Evolutionary conservation across 306 rosid species (phyloP), one percentile per base, ranked within the genome.

Genomic region (Myrica gale): DNA sequence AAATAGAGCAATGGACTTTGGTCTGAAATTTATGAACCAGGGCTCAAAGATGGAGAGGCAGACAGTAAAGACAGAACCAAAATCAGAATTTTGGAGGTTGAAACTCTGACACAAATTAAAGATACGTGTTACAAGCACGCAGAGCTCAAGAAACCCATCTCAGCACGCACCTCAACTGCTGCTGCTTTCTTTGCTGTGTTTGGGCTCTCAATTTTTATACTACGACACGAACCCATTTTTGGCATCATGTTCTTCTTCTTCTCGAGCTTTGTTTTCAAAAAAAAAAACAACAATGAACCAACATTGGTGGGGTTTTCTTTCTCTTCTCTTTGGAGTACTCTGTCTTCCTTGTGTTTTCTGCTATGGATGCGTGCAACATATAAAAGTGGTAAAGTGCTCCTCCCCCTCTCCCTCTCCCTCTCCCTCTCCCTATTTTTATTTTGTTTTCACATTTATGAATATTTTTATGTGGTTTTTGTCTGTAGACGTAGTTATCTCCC

Each of bases 361-460:
- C 82, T 78, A 85, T 88, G 90, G 93, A 90, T 91, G 93, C 96
- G 93, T 91, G 97, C 97, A 89, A 86, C 88, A 90, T 88, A 90
- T 90, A 90, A 91, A 91, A 93, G 92, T 91, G 89, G 96, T 87
- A 91, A 91, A 94, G 98, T 88, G 87, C 80, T 60, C 81, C 80
- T 82, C 60, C 70, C 21, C 84, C 77, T 26, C 44, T 72, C 44
- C 47, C 69, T 65, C 69, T 76, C 74, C 43, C 74, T 42, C 68
- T 46, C 21, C 70, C 50, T 43, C 54, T 13, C 4, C 42, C 37
- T 60, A 56, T 78, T 45, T 15, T 37, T 39, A 16, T 62, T 54
- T 57, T 68, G 5, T 57, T 26, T 72, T 52, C 68, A 46, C 4
- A 5, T 8, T 26, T 56, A 41, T 50, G 15, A 41, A 52, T 62